Conservation (phyloP, 2,329 filamentous ascomycete species). For the Cladophialophora carrionii region DNA sequence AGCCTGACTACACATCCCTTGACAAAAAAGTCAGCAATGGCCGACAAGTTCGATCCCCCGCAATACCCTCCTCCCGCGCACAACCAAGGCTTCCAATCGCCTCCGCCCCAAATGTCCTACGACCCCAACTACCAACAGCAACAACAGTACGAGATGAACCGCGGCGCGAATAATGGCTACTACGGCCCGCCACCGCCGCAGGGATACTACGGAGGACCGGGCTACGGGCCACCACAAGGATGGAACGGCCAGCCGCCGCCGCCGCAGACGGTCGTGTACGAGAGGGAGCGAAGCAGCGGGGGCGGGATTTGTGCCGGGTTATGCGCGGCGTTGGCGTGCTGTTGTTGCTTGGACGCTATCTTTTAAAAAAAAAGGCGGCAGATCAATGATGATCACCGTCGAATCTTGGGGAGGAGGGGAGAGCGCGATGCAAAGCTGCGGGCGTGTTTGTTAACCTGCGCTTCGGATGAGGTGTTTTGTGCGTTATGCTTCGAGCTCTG, state of each 20-base stretch:
- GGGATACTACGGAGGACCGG: conserved; percentile 10
- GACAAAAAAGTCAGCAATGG: conserved; percentile 15
- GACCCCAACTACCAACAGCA: conserved; percentile 30
- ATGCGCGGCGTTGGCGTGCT: conserved; percentile 53
- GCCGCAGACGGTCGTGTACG: conserved; percentile 46
- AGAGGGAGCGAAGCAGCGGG: conserved; percentile 40
- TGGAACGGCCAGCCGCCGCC: conserved; percentile 39
- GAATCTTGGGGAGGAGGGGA: no score
- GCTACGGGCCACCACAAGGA: conserved; percentile 29
- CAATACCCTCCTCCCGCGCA: conserved; percentile 26
- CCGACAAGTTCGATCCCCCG: conserved; percentile 27
- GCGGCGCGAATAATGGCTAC: conserved; percentile 18
- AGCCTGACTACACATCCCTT: no score
- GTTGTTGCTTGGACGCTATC: conserved; percentile 55
- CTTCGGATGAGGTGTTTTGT: no score
- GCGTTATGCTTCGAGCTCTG: no score
- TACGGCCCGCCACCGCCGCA: conserved; percentile 10
- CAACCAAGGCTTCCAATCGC: conserved; percentile 21
- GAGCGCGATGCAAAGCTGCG: no score
- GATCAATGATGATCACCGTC: no score
- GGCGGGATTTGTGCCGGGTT: conserved; percentile 53
- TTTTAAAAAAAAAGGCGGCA: conserved; percentile 46
- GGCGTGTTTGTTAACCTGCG: no score
- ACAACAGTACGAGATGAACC: conserved; percentile 35
- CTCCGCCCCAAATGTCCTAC: conserved; percentile 24